Base-by-base conservation (phyloP, 2,329 filamentous ascomycete genomes). In the Paraconiothyrium sp. region DNA sequence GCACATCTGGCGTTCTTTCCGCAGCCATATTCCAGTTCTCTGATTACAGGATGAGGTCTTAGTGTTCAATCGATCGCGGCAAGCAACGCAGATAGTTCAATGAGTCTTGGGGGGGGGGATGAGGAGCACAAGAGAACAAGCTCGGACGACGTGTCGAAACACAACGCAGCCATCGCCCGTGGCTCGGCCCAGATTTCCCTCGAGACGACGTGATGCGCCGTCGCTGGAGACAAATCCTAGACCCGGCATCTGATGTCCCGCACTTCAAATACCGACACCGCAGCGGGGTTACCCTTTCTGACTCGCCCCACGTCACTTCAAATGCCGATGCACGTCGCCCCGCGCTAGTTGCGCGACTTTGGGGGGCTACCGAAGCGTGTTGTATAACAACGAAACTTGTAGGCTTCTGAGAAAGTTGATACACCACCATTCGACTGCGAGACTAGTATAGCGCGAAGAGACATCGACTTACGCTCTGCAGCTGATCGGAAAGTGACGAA, bases 211-310 rank as follows among this genome's bases (percentile, higher is more conserved):
- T 49, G 57, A 61, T 61, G 63, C 51, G 57, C 60, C 61, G 60
- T 63, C 62, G 62, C 62, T 71, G 68, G 73, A 67, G 67, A 69
- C 43, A 68, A 72, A 66, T 72, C 65, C 68, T 72, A 60, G 60
- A 59, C 64, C 73, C 73, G 73, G 74, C 71, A 37, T 74, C 67
- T 76, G 73, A 67, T 66, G 64, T 54, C 64, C 67, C 68, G 66
- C 64, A 71, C 62, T 56, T 65, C 71, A 74, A 63, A 70, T 54
- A 69, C 72, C 72, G 72, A 73, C 49, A 61, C 34, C 20, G 10
- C 35, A 56, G 64, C 65, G 71, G 68, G 69, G 70, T 72, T 63
- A 60, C 54, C 32, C 56, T 58, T 69, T 72, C 71, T 70, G 72
- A 74, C 43, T 43, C 58, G 55, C 48, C 59, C 20, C 54, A 58